Evolutionary conservation across 2,329 filamentous ascomycete species (phyloP), one percentile per base, ranked within the genome.

Genomic region (Chaetomium strumarium): DNA sequence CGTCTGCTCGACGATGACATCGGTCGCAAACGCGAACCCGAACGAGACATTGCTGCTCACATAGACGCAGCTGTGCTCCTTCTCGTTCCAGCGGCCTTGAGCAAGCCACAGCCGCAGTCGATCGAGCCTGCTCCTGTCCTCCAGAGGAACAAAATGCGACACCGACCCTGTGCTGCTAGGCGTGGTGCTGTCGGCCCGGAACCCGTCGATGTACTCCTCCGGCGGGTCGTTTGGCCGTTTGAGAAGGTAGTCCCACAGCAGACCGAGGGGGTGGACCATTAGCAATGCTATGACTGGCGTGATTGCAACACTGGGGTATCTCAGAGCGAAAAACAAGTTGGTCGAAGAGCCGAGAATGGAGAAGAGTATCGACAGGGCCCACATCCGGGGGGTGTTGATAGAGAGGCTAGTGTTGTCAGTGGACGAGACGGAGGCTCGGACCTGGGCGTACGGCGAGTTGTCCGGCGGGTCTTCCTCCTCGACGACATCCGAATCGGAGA

Each of bases 41-140:
- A 93, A 93, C 17, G 88, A 90, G 39, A 93, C 88, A 65, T 93
- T 93, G 70, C 88, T 92, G 74, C 86, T 90, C 61, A 93, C 89
- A 62, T 93, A 93, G 47, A 93, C 88, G 65, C 88, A 93, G 39
- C 85, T 88, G 67, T 93, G 89, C 67, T 93, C 88, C 67, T 93
- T 93, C 65, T 90, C 85, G 64, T 93, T 93, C 89, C 89, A 93
- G 34, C 73, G 77, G 3, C 88, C 88, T 68, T 92, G 88, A 1
- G 83, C 84, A 29, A 92, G 74, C 88, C 88, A 93, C 34, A 86
- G 73, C 43, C 87, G 81, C 53, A 84, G 65, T 4, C 77, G 74
- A 31, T 67, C 65, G 16, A 68, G 59, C 31, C 62, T 68, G 54
- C 66, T 66, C 38, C 66, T 64, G 55, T 58, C 62, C 36, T 44